Percentiles rank a stretch among this genome's conserved stretches.
These are phyloP conservation scores for Auxenochlorella pyrenoidosa DNA, from an alignment of 139 green algal species.

Conservation along the genomic window DNA sequence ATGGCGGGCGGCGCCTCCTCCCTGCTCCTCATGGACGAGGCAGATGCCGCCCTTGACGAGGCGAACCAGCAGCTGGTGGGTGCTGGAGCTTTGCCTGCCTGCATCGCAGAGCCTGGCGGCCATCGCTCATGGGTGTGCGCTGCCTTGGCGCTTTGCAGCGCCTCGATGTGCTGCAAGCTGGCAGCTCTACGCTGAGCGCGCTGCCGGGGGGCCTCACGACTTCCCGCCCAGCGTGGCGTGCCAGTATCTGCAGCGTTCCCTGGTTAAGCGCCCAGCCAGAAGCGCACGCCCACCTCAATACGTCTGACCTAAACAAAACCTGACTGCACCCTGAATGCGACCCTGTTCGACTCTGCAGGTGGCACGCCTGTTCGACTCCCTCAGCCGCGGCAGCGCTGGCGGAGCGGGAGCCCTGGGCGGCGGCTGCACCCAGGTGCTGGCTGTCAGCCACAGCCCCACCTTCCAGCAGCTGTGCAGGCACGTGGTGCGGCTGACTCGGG, in stretches of 20 bases:
- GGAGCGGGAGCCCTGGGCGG: neutral
- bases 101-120: neutral
- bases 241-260: too few species aligned
- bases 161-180: too few species aligned
- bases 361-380: neutral
- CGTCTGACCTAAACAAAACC: too few species aligned
- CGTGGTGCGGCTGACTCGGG: conserved; percentile 8
- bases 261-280: too few species aligned
- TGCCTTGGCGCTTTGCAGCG: too few species aligned
- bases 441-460: conserved; percentile 10
- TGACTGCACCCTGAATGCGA: too few species aligned
- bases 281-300: too few species aligned
- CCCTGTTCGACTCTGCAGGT: conserved; percentile 1
- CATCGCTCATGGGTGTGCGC: too few species aligned
- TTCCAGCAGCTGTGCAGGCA: conserved; percentile 28
- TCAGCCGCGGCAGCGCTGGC: neutral
- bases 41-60: conserved; percentile 73
- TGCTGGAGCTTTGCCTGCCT: neutral
- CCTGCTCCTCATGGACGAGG: conserved; percentile 64
- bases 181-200: too few species aligned
- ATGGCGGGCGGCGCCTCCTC: conserved; percentile 18
- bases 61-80: conserved; percentile 57
- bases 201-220: too few species aligned
- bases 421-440: conserved; percentile 21
- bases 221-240: too few species aligned